Percentiles rank a stretch among this genome's conserved stretches.
These are phyloP conservation scores for Hypomyces perniciosus DNA, from an alignment of 2,329 filamentous ascomycete genomes.

Conservation along the genomic window DNA sequence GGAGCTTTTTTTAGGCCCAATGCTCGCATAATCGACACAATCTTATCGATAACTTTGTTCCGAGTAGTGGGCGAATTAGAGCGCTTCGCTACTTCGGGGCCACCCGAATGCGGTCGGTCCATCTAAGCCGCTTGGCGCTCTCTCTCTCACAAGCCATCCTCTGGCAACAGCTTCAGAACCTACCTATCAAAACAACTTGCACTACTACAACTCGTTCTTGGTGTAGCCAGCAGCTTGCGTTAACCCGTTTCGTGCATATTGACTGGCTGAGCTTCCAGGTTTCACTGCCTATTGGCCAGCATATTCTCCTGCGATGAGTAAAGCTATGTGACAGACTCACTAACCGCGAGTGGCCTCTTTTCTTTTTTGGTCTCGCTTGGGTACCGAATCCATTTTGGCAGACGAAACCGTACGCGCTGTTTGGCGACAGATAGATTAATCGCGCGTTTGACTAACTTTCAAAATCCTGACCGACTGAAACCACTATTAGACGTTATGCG, in stretches of 20 bases:
- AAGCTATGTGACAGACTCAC: background rate
- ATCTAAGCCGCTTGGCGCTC: background rate
- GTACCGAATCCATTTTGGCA: background rate
- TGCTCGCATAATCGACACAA: no score
- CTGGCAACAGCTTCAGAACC: background rate
- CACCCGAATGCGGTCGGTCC: background rate
- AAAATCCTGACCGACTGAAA: background rate
- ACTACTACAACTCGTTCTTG: background rate
- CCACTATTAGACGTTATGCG: no score
- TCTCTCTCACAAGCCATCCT: background rate
- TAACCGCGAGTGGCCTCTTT: background rate
- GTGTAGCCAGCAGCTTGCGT: background rate
- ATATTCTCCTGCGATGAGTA: background rate
- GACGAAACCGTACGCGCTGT: background rate
- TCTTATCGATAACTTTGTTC: background rate
- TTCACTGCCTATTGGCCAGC: background rate
- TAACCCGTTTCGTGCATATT: no score
- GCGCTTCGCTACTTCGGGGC: conserved; percentile 4
- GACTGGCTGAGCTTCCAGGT: no score
- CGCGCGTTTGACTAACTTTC: background rate
- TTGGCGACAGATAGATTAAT: background rate
- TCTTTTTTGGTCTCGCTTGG: background rate
- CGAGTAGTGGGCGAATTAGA: background rate
- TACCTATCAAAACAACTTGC: background rate
- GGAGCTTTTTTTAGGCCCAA: no score